These are phyloP conservation scores for Eucalyptus fibrosa DNA, from an alignment of 345 rosid species.

Conservation along the genomic window DNA sequence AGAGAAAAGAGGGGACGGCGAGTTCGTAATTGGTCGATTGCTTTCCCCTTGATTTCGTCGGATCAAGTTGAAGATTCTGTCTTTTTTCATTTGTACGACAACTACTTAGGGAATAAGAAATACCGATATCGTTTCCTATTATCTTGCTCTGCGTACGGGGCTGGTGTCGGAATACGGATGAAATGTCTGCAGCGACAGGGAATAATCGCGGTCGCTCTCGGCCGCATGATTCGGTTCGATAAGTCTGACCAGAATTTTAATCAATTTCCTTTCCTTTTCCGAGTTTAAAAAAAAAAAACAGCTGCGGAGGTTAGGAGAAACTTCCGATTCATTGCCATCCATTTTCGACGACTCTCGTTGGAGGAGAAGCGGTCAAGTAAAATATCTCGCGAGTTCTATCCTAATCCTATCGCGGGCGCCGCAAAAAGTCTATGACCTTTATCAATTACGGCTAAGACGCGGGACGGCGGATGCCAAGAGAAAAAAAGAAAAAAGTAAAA, in stretches of 20 bases:
- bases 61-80: neutral
- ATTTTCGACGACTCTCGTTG: neutral
- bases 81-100: neutral
- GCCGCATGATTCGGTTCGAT: neutral
- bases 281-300: rapidly evolving
- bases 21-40: neutral
- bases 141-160: neutral
- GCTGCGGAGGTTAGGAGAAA: neutral
- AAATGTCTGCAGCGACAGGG: neutral
- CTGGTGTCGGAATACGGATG: neutral
- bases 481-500: neutral
- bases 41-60: neutral
- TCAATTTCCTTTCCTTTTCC: neutral
- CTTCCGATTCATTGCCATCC: neutral
- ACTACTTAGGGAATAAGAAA: neutral
- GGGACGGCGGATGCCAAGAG: neutral
- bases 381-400: neutral
- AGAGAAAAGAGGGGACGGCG: neutral
- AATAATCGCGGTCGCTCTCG: neutral
- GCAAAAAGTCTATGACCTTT: neutral
- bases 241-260: neutral
- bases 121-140: neutral
- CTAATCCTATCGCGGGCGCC: neutral
- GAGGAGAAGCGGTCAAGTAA: neutral
- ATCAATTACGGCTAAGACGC: neutral